Percentiles rank a stretch among this genome's conserved stretches.
Conservation (phyloP, 2,329 filamentous ascomycete species). For the Aspergillus flavus region DNA sequence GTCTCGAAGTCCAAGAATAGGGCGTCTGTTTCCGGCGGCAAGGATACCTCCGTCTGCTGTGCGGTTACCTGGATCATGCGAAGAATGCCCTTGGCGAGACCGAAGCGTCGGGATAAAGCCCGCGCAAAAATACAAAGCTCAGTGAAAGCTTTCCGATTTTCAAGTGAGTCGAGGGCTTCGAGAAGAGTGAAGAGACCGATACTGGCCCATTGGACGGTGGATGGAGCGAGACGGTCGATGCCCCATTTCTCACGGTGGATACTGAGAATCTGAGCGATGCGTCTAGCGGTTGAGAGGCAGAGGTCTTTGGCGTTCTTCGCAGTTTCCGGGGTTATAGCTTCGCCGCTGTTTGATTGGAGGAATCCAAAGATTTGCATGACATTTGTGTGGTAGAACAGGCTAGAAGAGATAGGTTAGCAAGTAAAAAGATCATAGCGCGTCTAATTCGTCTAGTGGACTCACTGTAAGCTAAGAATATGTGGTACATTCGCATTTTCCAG, state of each 20-base stretch:
- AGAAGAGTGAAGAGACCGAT: constrained; percentile 31
- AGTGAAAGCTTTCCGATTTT: constrained; percentile 29
- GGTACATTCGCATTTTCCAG: constrained; percentile 24
- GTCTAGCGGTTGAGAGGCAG: constrained; percentile 25
- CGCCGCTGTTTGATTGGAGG: constrained; percentile 19
- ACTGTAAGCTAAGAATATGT: constrained; percentile 32
- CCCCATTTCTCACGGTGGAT: constrained; percentile 33
- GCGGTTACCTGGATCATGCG: constrained; percentile 33
- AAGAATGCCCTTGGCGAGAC: constrained; percentile 29
- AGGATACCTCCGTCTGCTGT: constrained; percentile 19
- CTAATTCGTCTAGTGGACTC: constrained; percentile 7
- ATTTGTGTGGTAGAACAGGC: constrained; percentile 31
- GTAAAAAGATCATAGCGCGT: no score
- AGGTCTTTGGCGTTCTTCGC: constrained; percentile 18
- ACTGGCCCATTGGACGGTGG: constrained; percentile 30
- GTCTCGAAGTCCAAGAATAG: constrained; percentile 28
- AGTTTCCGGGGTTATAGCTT: constrained; percentile 3
- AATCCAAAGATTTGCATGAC: constrained; percentile 32
- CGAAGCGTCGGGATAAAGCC: constrained; percentile 29
- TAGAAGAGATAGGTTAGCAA: background rate
- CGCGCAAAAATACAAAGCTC: constrained; percentile 29
- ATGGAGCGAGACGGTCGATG: constrained; percentile 29
- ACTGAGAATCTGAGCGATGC: constrained; percentile 27
- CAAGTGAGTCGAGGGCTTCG: constrained; percentile 24
- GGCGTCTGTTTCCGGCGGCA: constrained; percentile 28